A percentile compares a stretch with the other conserved stretches of the same genome.
Conservation (phyloP, 495 filamentous ascomycete species). For the Hyaloscypha variabilis region DNA sequence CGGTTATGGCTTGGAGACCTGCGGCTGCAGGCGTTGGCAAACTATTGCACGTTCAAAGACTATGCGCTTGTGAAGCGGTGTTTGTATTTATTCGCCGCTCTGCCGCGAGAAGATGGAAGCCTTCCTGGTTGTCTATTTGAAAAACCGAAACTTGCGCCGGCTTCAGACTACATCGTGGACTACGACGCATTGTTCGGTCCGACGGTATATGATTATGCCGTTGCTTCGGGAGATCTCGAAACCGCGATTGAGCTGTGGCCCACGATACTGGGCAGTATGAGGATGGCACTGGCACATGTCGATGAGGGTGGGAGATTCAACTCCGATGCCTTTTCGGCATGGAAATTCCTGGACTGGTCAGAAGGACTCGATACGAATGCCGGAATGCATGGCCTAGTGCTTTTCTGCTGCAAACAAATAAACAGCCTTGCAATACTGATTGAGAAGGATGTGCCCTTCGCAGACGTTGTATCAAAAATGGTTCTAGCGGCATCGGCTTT, state of each 20-base stretch:
- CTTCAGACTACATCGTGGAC: constrained; percentile 36
- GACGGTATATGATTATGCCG: constrained; percentile 32
- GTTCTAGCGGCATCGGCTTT: constrained; percentile 5
- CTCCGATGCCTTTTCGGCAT: constrained; percentile 15
- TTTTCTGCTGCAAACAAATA: constrained; percentile 31
- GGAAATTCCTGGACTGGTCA: constrained; percentile 36
- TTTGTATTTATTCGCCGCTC: constrained; percentile 36
- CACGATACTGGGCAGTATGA: constrained; percentile 30
- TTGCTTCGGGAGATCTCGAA: constrained; percentile 31
- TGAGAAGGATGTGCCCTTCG: constrained; percentile 22
- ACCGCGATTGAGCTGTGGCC: constrained; percentile 31
- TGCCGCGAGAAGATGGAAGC: constrained; percentile 31
- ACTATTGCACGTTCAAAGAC: constrained; percentile 37
- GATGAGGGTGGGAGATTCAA: constrained; percentile 23
- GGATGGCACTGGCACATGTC: constrained; percentile 19
- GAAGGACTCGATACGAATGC: constrained; percentile 28
- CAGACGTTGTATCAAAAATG: constrained; percentile 21
- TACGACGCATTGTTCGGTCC: constrained; percentile 36
- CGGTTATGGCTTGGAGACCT: constrained; percentile 35
- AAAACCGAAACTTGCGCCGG: constrained; percentile 25
- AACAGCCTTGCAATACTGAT: constrained; percentile 29
- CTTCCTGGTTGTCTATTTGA: constrained; percentile 35
- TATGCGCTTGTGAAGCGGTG: constrained; percentile 32
- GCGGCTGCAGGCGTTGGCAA: constrained; percentile 34
- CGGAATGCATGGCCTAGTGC: constrained; percentile 32